Evolutionary conservation across 2,329 filamentous ascomycete genomes (phyloP).

Genomic region (Sclerotinia subarctica): DNA sequence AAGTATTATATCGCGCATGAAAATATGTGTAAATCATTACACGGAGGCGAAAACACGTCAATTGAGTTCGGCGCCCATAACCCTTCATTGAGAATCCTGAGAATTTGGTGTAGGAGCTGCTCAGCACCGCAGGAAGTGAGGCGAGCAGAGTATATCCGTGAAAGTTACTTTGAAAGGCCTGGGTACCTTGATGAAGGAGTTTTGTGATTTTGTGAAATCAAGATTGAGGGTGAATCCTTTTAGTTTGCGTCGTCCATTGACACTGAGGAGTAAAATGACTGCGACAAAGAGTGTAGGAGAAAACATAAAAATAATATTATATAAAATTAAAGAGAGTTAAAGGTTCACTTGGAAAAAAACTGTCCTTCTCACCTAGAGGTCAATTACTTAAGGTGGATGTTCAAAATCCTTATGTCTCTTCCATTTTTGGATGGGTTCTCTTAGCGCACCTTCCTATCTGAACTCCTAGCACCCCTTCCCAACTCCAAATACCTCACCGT

Average conservation of each 20-base stretch:
- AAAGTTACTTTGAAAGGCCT: background rate
- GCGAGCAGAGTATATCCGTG: background rate
- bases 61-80: background rate
- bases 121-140: background rate
- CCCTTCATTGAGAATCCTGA: background rate
- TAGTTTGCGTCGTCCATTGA: background rate
- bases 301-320: background rate
- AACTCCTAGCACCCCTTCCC: background rate
- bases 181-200: background rate
- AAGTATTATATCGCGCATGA: background rate
- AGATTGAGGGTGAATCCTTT: background rate
- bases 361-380: background rate
- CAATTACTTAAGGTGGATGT: background rate
- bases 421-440: background rate
- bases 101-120: background rate
- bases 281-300: background rate
- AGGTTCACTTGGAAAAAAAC: background rate
- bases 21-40: background rate
- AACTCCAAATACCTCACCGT: background rate
- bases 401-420: background rate
- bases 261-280: background rate
- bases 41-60: too few species aligned
- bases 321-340: background rate
- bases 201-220: background rate
- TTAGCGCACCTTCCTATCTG: constrained; percentile 1